A percentile compares a stretch with the other conserved stretches of the same genome.
phyloP scores from a whole-genome alignment of 805 yeast genomes.

The Lachancea kluyveri region DNA sequence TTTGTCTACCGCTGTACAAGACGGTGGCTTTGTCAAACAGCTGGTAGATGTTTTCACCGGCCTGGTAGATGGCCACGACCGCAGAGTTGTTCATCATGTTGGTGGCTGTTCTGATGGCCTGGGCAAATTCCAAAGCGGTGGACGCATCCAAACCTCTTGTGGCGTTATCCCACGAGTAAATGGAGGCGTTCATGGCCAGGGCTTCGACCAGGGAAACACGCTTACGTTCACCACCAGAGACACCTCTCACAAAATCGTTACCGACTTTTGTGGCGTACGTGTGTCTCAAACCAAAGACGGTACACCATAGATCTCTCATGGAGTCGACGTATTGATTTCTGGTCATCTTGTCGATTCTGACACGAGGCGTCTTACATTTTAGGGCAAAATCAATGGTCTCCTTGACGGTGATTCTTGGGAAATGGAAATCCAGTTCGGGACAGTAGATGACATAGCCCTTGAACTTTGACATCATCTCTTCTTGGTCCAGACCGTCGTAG shows the following conservation, averaged over 20 bases:
- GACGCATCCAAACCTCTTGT: slow-evolving; percentile 69
- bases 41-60: slow-evolving; percentile 57
- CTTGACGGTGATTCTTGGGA: slow-evolving; percentile 45
- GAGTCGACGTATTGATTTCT: slow-evolving; percentile 35
- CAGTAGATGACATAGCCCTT: slow-evolving; percentile 46
- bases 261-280: slow-evolving; percentile 61
- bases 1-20: slow-evolving; percentile 54
- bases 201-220: slow-evolving; percentile 68
- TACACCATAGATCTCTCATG: slow-evolving; percentile 35
- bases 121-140: slow-evolving; percentile 59
- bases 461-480: slow-evolving; percentile 41
- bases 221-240: slow-evolving; percentile 69
- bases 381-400: slow-evolving; percentile 47
- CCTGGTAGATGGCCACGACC: slow-evolving; percentile 61
- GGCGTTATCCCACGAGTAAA: slow-evolving; percentile 63
- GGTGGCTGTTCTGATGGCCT: slow-evolving; percentile 54
- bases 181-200: slow-evolving; percentile 44
- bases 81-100: slow-evolving; percentile 52
- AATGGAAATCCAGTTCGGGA: slow-evolving; percentile 46
- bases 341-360: slow-evolving; percentile 37
- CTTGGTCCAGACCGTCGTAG: slow-evolving; percentile 45
- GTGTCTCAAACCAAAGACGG: slow-evolving; percentile 51
- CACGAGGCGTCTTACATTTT: slow-evolving; percentile 42
- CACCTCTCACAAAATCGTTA: slow-evolving; percentile 61
- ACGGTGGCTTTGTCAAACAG: slow-evolving; percentile 57